Conservation (phyloP, 495 filamentous ascomycete genomes). For the Symbiotaphrina buchneri region DNA sequence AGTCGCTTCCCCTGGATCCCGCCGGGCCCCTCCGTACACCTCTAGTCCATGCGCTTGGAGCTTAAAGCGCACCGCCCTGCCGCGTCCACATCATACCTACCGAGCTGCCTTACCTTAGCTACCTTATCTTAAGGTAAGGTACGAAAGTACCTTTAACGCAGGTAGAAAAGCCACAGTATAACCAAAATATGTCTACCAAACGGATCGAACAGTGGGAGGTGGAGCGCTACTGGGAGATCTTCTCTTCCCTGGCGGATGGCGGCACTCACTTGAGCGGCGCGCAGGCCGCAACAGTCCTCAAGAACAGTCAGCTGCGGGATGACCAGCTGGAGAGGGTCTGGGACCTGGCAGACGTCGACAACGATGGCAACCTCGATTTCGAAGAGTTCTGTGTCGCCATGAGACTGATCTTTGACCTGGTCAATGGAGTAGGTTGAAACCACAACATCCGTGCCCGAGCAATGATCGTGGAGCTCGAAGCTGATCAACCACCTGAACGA, state of each 20-base stretch:
- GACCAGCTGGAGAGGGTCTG: slow-evolving; percentile 92
- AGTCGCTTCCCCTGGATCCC: too few species aligned
- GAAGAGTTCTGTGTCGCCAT: slow-evolving; percentile 99
- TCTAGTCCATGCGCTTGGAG: too few species aligned
- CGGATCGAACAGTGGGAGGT: slow-evolving; percentile 90
- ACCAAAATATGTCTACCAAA: slow-evolving; percentile 53
- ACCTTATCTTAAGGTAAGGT: too few species aligned
- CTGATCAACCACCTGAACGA: slow-evolving; percentile 2
- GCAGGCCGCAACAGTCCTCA: slow-evolving; percentile 82
- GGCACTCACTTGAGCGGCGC: slow-evolving; percentile 68
- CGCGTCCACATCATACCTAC: too few species aligned
- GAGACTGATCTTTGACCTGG: slow-evolving; percentile 86
- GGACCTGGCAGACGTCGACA: slow-evolving; percentile 93
- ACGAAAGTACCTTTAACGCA: too few species aligned
- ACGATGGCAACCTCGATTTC: slow-evolving; percentile 91
- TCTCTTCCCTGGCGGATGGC: slow-evolving; percentile 63
- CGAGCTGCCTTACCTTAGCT: too few species aligned
- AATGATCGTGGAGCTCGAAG: not conserved
- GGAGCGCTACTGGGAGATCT: slow-evolving; percentile 99
- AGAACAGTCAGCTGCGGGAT: slow-evolving; percentile 82
- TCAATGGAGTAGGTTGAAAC: slow-evolving; percentile 58
- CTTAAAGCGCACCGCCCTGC: too few species aligned
- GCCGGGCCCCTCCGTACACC: too few species aligned
- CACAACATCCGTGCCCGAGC: too few species aligned
- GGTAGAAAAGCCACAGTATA: too few species aligned